Percentiles rank a stretch among this genome's conserved stretches.
Evolutionary conservation across 345 rosid species (phyloP).

Genomic region (Ceriops decandra): DNA sequence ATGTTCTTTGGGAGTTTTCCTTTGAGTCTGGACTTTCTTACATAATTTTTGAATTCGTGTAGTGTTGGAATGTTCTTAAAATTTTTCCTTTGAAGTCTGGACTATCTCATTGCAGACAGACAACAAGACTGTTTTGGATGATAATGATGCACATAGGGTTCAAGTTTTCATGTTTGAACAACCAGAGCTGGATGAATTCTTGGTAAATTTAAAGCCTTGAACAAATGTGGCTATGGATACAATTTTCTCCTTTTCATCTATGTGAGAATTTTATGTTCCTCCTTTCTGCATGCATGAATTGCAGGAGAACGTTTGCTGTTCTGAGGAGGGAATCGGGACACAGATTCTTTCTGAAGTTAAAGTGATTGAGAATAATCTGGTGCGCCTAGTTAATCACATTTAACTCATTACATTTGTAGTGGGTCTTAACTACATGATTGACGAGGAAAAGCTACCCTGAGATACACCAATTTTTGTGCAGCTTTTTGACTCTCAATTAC

Average conservation of each 20-base stretch:
- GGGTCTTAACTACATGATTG: too few relatives aligned
- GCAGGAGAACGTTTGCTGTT: slow-evolving; percentile 40
- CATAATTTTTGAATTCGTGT: slow-evolving; percentile 4
- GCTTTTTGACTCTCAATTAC: too few relatives aligned
- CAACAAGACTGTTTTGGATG: slow-evolving; percentile 25
- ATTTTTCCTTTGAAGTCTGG: not conserved
- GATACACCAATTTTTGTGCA: not conserved
- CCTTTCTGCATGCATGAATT: slow-evolving; percentile 1
- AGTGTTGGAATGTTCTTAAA: not conserved
- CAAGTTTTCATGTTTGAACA: slow-evolving; percentile 50
- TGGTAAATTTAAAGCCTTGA: slow-evolving; percentile 39
- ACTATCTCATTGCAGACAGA: slow-evolving; percentile 38
- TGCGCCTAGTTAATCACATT: slow-evolving; percentile 17
- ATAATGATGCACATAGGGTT: slow-evolving; percentile 17
- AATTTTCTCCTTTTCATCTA: not conserved
- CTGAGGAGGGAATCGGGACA: slow-evolving; percentile 31
- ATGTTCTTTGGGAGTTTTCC: not conserved
- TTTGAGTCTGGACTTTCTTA: not conserved
- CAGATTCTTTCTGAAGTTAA: slow-evolving; percentile 39
- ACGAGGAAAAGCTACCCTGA: not conserved
- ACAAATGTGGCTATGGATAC: not conserved
- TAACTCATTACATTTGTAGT: too few relatives aligned
- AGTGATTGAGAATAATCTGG: slow-evolving; percentile 39
- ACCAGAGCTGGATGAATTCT: slow-evolving; percentile 47
- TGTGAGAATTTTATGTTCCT: slow-evolving; percentile 3